Base-by-base conservation (phyloP, 2,329 filamentous ascomycete species). In the Sphaerulina populicola region DNA sequence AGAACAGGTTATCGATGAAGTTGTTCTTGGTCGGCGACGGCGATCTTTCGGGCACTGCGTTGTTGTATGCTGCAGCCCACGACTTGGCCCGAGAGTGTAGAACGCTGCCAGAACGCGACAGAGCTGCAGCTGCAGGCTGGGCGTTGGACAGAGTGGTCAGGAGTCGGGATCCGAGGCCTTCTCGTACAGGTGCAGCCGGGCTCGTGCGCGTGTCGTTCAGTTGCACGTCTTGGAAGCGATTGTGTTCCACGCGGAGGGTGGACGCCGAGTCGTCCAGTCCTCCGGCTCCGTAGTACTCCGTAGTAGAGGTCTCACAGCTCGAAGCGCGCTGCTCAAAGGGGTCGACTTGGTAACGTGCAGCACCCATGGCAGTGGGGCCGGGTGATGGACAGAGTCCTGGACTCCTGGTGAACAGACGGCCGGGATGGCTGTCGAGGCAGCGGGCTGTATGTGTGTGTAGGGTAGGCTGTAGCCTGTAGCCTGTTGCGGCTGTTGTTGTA, bases 1-100 rank as follows among this genome's bases (percentile, higher is more conserved):
- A 57, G 58, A 67, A 68, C 9, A 66, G 56, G 40, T 65, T 60
- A 39, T 60, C 62, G 44, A 68, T 63, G 21, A 66, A 42, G 53
- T 55, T 55, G 47, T 47, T 47, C 45, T 54, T 49, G 46, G 44
- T 40, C 10, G 47, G 53, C 47, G 43, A 47, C 12, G 57, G 42
- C 12, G 51, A 37, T 31, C 42, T 50, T 10, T 52, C 49, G 4
- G 54, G 44, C 5, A 53, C 47, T 14, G 47, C 45, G 46, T 36
- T 57, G 10, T 52, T 54, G 54, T 57, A 64, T 21, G 64, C 55
- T 12, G 57, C 56, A 8, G 63, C 63, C 44, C 65, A 55, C n/a
- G 62, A 63, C 44, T 58, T 63, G 9, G 64, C 62, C 30, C 64
- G 57, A 35, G 59, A 60, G 46, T 66, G 64, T 8, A 67, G 49